A percentile compares a stretch with the other conserved stretches of the same genome.
Conservation (phyloP, 192 early-diverging fungal genomes). For the Ambispora gerdemannii region DNA sequence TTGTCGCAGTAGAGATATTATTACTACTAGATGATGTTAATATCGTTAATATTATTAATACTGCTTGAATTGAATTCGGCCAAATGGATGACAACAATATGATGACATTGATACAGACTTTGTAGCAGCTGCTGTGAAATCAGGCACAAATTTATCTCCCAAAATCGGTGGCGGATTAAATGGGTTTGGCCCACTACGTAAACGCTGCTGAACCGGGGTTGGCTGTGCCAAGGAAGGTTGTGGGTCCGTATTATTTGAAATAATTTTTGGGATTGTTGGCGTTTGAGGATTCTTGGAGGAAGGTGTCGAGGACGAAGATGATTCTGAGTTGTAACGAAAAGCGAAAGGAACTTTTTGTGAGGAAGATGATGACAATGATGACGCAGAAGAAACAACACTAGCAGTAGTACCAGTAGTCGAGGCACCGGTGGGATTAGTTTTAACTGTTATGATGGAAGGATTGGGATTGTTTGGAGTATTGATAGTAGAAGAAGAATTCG, state of each 20-base stretch:
- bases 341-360: not conserved
- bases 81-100: no score
- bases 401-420: not conserved
- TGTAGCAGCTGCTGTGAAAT: conserved; percentile 4
- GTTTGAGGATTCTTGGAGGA: not conserved
- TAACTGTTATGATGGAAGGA: not conserved
- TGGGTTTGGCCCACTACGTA: conserved; percentile 1
- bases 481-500: conserved; percentile 13
- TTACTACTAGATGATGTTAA: no score
- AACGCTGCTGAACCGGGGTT: not conserved
- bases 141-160: conserved; percentile 26
- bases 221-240: not conserved
- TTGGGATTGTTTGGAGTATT: not conserved
- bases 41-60: no score
- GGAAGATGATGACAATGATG: conserved; percentile 1
- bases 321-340: not conserved
- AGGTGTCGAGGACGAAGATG: conserved; percentile 8
- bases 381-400: not conserved
- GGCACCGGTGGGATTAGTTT: no score
- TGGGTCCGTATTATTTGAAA: not conserved
- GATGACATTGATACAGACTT: conserved; percentile 24
- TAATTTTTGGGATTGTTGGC: not conserved
- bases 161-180: conserved; percentile 19
- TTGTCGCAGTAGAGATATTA: no score
- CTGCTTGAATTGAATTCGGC: no score